Percentiles rank a stretch among this genome's conserved stretches.
phyloP scores from a whole-genome alignment of 495 filamentous ascomycete genomes.

The Chaetomidium leptoderma region DNA sequence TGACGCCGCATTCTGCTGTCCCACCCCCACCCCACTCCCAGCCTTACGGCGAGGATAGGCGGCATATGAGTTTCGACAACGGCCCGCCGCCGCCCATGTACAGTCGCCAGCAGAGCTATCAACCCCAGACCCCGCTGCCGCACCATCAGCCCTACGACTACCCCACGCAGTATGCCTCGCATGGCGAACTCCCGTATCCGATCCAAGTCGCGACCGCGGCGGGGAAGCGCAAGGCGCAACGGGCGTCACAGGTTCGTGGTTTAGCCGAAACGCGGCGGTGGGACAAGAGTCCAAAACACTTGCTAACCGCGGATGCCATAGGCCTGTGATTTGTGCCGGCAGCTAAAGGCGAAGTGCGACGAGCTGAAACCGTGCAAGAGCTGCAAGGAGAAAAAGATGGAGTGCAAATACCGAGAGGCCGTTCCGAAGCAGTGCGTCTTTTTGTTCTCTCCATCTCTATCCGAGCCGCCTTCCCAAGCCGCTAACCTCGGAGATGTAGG shows the following conservation, averaged over 20 bases:
- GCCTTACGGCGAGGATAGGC: slow-evolving; percentile 39
- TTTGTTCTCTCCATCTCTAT: background rate
- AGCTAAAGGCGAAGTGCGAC: slow-evolving; percentile 68
- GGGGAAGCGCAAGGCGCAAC: slow-evolving; percentile 48
- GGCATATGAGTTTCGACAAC: slow-evolving; percentile 47
- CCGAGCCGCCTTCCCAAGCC: background rate
- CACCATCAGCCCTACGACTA: slow-evolving; percentile 45
- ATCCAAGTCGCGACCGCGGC: slow-evolving; percentile 34
- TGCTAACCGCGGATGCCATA: slow-evolving; percentile 35
- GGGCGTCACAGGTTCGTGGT: slow-evolving; percentile 46
- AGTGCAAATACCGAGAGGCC: slow-evolving; percentile 63
- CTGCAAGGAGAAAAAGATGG: slow-evolving; percentile 53
- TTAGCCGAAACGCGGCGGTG: background rate
- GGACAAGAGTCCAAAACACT: background rate
- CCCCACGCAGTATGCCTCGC: slow-evolving; percentile 29
- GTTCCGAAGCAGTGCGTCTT: slow-evolving; percentile 60
- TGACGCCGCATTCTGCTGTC: slow-evolving; percentile 32
- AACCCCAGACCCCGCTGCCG: slow-evolving; percentile 43
- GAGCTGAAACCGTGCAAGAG: slow-evolving; percentile 59
- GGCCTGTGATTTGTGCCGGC: slow-evolving; percentile 65
- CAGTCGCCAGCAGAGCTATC: slow-evolving; percentile 40
- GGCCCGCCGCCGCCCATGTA: slow-evolving; percentile 38
- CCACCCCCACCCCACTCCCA: slow-evolving; percentile 34
- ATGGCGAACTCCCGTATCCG: slow-evolving; percentile 32
- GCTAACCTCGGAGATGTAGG: slow-evolving; percentile 32